Evolutionary conservation across 2,329 filamentous ascomycete genomes (phyloP).

Genomic region (Tolypocladium album): DNA sequence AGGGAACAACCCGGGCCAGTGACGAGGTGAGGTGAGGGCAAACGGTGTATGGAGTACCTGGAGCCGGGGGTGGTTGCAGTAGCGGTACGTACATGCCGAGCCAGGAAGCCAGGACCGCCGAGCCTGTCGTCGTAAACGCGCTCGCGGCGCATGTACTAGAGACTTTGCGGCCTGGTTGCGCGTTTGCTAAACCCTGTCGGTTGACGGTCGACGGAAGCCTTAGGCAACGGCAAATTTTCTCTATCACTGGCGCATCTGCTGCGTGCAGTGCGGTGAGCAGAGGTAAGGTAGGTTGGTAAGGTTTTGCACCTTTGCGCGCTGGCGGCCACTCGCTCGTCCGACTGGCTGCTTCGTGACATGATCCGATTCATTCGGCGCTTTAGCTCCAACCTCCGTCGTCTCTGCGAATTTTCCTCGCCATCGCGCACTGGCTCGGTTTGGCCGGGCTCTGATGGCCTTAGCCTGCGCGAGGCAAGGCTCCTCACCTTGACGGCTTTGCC

Average conservation of each 20-base stretch:
- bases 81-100: neutral
- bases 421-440: constrained; percentile 4
- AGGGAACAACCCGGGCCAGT: constrained; percentile 7
- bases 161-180: constrained; percentile 10
- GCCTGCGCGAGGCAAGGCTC: neutral
- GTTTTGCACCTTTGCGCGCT: neutral
- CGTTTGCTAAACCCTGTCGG: constrained; percentile 4
- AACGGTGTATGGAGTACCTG: neutral
- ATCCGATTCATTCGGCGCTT: constrained; percentile 6
- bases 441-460: neutral
- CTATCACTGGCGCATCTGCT: neutral
- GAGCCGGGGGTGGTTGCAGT: neutral
- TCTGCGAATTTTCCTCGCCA: neutral
- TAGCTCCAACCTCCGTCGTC: neutral
- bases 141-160: constrained; percentile 11
- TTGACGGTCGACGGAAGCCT: neutral
- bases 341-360: neutral
- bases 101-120: constrained; percentile 2
- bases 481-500: neutral
- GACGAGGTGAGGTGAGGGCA: constrained; percentile 5
- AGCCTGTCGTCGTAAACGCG: constrained; percentile 10
- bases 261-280: neutral
- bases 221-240: neutral
- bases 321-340: neutral
- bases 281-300: neutral